phyloP scores from a whole-genome alignment of 2,329 filamentous ascomycete species.

The Phaeosphaeriaceae sp. region DNA sequence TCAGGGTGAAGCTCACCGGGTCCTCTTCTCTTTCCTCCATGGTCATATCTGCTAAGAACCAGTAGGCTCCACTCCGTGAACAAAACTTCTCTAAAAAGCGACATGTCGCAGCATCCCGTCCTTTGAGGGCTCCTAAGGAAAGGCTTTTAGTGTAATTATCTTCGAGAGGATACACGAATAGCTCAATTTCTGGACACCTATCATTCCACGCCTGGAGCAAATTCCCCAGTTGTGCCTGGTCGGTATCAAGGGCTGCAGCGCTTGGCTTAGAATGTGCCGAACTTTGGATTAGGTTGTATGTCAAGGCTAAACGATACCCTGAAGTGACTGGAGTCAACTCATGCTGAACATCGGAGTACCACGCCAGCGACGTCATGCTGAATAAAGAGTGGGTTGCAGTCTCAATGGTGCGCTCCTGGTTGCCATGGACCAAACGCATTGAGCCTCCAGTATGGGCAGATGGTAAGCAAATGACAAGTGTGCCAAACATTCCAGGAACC shows the following conservation, averaged over 20 bases:
- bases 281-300: slow-evolving; percentile 58
- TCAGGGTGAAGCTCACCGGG: slow-evolving; percentile 3
- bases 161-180: slow-evolving; percentile 30
- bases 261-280: slow-evolving; percentile 10
- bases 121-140: slow-evolving; percentile 25
- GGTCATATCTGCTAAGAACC: slow-evolving; percentile 23
- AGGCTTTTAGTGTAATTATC: slow-evolving; percentile 36
- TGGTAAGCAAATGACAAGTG: slow-evolving; percentile 57
- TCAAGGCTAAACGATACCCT: slow-evolving; percentile 59
- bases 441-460: slow-evolving; percentile 58
- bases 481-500: slow-evolving; percentile 58
- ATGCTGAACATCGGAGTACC: slow-evolving; percentile 62
- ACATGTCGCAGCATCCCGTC: slow-evolving; percentile 23
- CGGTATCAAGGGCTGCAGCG: slow-evolving; percentile 13
- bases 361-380: slow-evolving; percentile 23
- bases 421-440: slow-evolving; percentile 51
- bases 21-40: slow-evolving; percentile 10
- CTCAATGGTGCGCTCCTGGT: slow-evolving; percentile 19
- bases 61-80: slow-evolving; percentile 18
- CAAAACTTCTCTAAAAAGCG: slow-evolving; percentile 22
- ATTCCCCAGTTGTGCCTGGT: slow-evolving; percentile 2
- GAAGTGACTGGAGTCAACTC: slow-evolving; percentile 54
- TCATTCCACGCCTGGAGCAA: slow-evolving; percentile 13
- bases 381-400: slow-evolving; percentile 29
- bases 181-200: slow-evolving; percentile 1